These are phyloP conservation scores for Agrocybe praecox DNA, from an alignment of 768 basidiomycete genomes.

Conservation along the genomic window DNA sequence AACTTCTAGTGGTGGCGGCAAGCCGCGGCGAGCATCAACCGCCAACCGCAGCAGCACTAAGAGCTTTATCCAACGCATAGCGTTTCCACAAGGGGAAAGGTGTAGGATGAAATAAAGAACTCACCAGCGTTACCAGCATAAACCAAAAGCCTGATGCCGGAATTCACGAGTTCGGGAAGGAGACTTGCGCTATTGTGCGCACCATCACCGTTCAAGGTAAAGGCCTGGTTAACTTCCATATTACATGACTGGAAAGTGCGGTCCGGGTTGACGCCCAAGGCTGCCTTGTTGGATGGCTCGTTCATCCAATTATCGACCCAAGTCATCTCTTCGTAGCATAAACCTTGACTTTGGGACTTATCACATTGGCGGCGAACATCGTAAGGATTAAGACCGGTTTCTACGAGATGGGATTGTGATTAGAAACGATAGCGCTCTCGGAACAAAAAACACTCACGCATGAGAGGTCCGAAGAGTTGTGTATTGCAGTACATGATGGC, in stretches of 20 bases:
- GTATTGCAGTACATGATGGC: constrained; percentile 81
- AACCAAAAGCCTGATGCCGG: constrained; percentile 82
- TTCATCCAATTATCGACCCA: constrained; percentile 95
- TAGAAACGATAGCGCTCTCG: background rate
- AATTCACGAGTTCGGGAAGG: constrained; percentile 79
- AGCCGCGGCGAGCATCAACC: background rate
- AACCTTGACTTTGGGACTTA: constrained; percentile 56
- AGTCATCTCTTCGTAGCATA: constrained; percentile 79
- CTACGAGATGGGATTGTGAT: constrained; percentile 30
- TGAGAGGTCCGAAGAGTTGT: constrained; percentile 71
- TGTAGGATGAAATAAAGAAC: constrained; percentile 21
- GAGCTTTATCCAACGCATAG: background rate
- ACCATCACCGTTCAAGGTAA: constrained; percentile 81
- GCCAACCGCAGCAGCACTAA: background rate
- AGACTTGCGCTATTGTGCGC: constrained; percentile 82
- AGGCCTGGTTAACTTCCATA: constrained; percentile 79
- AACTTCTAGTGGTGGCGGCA: constrained; percentile 14
- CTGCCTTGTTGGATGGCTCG: constrained; percentile 70
- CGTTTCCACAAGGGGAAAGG: background rate
- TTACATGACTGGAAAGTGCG: constrained; percentile 73
- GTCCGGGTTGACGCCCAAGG: constrained; percentile 69
- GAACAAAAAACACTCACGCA: constrained; percentile 53
- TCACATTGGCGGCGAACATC: constrained; percentile 84
- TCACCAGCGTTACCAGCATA: constrained; percentile 87
- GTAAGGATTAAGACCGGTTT: constrained; percentile 84